Conservation (phyloP, 306 rosid genomes). For the Sicyos edulis region DNA sequence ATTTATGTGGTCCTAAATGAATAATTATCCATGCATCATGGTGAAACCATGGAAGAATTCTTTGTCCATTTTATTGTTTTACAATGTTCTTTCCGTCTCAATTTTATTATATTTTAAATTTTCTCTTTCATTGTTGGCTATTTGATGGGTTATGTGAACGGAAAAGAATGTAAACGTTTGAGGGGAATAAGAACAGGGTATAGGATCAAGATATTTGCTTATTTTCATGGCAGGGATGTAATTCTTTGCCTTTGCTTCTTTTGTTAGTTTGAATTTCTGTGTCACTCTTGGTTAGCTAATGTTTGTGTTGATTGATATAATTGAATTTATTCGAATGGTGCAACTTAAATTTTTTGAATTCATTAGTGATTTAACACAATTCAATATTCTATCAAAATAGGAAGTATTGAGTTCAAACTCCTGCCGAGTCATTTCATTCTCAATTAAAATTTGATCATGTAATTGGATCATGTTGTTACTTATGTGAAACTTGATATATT, state of each 20-base stretch:
- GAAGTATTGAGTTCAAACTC: too few relatives aligned
- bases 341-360: too few relatives aligned
- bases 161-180: neutral
- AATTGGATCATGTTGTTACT: constrained; percentile 14
- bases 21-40: neutral
- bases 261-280: constrained; percentile 5
- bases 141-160: neutral
- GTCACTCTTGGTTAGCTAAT: too few relatives aligned
- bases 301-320: too few relatives aligned
- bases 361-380: too few relatives aligned
- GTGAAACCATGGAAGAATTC: neutral
- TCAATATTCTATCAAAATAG: too few relatives aligned
- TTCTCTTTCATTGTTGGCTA: neutral
- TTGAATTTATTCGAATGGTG: too few relatives aligned
- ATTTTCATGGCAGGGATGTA: neutral
- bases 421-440: too few relatives aligned
- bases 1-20: neutral
- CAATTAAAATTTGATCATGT: too few relatives aligned
- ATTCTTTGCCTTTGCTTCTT: constrained; percentile 1
- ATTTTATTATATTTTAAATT: neutral
- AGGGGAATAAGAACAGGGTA: neutral
- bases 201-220: neutral
- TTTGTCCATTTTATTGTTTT: neutral
- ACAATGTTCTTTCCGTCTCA: neutral
- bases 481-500: constrained; percentile 22